These are phyloP conservation scores for Cyanodermella asteris DNA, from an alignment of 2,329 filamentous ascomycete genomes.

Conservation along the genomic window DNA sequence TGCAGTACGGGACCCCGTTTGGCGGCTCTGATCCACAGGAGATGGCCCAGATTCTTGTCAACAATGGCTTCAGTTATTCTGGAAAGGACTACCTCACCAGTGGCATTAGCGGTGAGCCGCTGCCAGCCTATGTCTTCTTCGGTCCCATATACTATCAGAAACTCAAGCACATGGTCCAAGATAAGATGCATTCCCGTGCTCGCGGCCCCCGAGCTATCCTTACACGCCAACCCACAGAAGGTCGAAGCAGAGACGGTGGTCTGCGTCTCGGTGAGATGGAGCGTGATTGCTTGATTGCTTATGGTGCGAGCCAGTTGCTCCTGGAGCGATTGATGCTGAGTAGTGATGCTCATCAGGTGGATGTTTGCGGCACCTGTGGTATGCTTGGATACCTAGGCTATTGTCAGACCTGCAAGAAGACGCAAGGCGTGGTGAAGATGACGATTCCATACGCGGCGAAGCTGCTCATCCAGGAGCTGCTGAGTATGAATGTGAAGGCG, in stretches of 20 bases:
- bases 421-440: slow-evolving; percentile 70
- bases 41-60: slow-evolving; percentile 67
- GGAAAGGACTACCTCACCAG: slow-evolving; percentile 94
- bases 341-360: slow-evolving; percentile 73
- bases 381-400: slow-evolving; percentile 90
- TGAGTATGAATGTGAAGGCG: slow-evolving; percentile 98
- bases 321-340: slow-evolving; percentile 88
- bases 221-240: slow-evolving; percentile 88
- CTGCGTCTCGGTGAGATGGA: slow-evolving; percentile 96
- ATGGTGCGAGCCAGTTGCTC: slow-evolving; percentile 79
- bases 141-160: slow-evolving; percentile 99
- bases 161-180: slow-evolving; percentile 98
- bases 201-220: slow-evolving; percentile 78
- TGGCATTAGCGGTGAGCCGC: slow-evolving; percentile 79
- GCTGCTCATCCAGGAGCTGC: slow-evolving; percentile 80
- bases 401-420: slow-evolving; percentile 81
- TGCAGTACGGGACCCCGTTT: slow-evolving; percentile 79
- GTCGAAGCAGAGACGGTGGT: slow-evolving; percentile 78
- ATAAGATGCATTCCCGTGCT: slow-evolving; percentile 95
- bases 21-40: slow-evolving; percentile 68
- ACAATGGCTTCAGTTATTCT: slow-evolving; percentile 83
- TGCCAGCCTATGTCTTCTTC: slow-evolving; percentile 95
- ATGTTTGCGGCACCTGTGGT: slow-evolving; percentile 84
- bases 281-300: slow-evolving; percentile 90
- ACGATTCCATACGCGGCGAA: slow-evolving; percentile 96